Evolutionary conservation across 2,329 filamentous ascomycete genomes (phyloP).

Genomic region (Xylariaceae sp.): DNA sequence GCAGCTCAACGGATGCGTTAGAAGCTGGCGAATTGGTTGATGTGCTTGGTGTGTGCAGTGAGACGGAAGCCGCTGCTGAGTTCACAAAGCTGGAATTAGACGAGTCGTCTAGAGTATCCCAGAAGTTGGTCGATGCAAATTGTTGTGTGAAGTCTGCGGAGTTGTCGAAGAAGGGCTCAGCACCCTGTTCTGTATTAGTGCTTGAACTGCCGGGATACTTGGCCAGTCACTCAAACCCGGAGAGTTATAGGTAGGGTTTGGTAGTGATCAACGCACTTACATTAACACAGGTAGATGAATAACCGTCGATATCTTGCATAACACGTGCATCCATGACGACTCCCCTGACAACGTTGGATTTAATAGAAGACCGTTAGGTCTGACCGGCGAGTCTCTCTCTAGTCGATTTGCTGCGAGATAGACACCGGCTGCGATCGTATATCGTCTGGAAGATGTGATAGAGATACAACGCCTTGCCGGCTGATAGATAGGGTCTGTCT

Average conservation of each 20-base stretch:
- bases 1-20: constrained; percentile 32
- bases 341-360: constrained; percentile 35
- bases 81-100: constrained; percentile 40
- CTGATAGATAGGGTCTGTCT: no score
- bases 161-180: constrained; percentile 43
- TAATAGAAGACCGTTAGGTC: constrained; percentile 33
- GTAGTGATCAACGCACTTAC: constrained; percentile 33
- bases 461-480: no score
- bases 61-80: constrained; percentile 38
- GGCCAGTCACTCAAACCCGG: neutral
- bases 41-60: constrained; percentile 39
- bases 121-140: constrained; percentile 43
- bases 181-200: constrained; percentile 34
- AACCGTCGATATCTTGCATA: constrained; percentile 46
- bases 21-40: constrained; percentile 39
- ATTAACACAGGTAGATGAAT: constrained; percentile 43
- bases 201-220: constrained; percentile 5
- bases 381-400: constrained; percentile 28
- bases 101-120: constrained; percentile 44
- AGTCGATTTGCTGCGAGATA: constrained; percentile 16
- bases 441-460: constrained; percentile 3
- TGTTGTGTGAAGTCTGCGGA: constrained; percentile 42
- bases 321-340: constrained; percentile 47
- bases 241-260: neutral
- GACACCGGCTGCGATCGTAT: constrained; percentile 7